Evolutionary conservation across 2,329 filamentous ascomycete genomes (phyloP).

Genomic region (Thielaviopsis musarum): DNA sequence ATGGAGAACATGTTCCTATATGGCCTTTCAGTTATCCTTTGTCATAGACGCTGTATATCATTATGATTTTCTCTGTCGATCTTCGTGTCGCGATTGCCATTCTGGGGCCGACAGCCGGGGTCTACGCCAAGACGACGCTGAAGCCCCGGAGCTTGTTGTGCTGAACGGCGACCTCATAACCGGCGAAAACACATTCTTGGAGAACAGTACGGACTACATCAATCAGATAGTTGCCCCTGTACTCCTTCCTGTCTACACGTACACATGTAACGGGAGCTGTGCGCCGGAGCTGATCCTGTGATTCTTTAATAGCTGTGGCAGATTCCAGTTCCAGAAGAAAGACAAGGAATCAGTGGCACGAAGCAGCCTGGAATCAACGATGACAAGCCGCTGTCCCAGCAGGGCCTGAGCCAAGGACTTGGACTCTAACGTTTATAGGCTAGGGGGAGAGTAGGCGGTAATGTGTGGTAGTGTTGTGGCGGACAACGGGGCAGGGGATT

Average conservation of each 20-base stretch:
- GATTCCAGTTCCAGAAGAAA: constrained; percentile 16
- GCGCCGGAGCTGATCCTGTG: constrained; percentile 38
- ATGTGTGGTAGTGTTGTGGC: background rate
- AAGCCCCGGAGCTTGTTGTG: constrained; percentile 43
- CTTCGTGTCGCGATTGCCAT: background rate
- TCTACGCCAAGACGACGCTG: constrained; percentile 22
- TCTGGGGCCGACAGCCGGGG: background rate
- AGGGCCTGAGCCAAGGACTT: constrained; percentile 22
- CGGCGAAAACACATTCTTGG: constrained; percentile 41
- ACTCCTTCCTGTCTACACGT: constrained; percentile 15
- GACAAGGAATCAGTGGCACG: constrained; percentile 21
- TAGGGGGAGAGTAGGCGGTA: background rate
- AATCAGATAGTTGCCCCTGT: constrained; percentile 43
- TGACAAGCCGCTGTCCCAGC: constrained; percentile 25
- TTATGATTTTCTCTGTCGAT: background rate
- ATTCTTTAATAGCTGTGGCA: constrained; percentile 56
- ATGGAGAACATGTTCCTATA: background rate
- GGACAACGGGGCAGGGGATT: background rate
- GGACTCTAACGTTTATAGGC: background rate
- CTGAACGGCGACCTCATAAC: constrained; percentile 58
- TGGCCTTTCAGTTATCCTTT: background rate
- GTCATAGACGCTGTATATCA: background rate
- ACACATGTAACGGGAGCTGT: constrained; percentile 25
- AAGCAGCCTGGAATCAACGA: constrained; percentile 29
- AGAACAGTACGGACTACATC: constrained; percentile 34